Evolutionary conservation across 2,329 filamentous ascomycete species (phyloP).

Genomic region (Neodidymelliopsis sp.): DNA sequence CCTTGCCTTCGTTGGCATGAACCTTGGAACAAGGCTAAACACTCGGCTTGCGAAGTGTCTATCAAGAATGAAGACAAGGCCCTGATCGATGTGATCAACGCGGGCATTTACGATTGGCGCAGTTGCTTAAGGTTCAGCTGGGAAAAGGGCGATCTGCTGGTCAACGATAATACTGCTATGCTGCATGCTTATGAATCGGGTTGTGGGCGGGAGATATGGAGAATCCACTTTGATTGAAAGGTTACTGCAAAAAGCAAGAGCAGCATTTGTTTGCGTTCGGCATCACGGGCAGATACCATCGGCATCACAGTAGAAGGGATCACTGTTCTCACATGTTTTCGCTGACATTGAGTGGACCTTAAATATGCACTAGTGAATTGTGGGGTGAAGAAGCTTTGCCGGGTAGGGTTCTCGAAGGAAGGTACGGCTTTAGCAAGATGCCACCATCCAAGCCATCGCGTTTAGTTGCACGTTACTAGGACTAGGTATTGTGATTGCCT

Average conservation of each 20-base stretch:
- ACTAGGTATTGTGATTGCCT: background rate
- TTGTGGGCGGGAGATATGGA: constrained; percentile 52
- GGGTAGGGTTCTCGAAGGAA: no score
- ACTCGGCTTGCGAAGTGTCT: constrained; percentile 55
- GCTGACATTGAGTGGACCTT: no score
- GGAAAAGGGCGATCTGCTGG: constrained; percentile 63
- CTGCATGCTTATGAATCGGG: constrained; percentile 59
- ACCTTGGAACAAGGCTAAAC: constrained; percentile 62
- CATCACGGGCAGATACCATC: background rate
- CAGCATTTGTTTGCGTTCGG: background rate
- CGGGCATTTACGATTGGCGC: constrained; percentile 58
- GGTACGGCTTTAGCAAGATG: no score
- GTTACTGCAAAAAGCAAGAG: background rate
- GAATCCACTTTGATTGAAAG: constrained; percentile 58
- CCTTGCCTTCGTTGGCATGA: constrained; percentile 64
- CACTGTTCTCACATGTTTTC: no score
- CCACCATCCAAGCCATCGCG: no score
- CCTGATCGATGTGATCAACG: constrained; percentile 51
- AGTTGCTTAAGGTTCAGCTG: constrained; percentile 61
- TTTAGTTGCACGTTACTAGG: no score
- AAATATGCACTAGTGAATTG: background rate
- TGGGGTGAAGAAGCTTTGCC: constrained; percentile 1
- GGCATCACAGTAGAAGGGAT: no score
- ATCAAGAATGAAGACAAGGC: constrained; percentile 54
- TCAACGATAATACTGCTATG: constrained; percentile 59